Evolutionary conservation across 495 filamentous ascomycete species (phyloP), one percentile per base, ranked within the genome.

Genomic region (Aspergillus mulundensis): DNA sequence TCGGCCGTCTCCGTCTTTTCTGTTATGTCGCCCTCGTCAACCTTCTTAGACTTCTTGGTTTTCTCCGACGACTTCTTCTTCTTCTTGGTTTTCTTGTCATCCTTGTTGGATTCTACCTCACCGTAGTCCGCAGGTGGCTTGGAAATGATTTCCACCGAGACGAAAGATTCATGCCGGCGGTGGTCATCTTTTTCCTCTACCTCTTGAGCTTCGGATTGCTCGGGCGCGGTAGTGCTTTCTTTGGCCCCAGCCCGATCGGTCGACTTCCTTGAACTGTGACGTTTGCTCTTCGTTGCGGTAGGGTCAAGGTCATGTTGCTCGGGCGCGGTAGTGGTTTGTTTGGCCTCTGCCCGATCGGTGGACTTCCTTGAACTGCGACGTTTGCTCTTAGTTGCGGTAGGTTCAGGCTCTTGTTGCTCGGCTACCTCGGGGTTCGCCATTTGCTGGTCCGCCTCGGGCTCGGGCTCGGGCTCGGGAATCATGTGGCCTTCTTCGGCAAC

Each of bases 21-120:
- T 2, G 66, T 58, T 63, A 82, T 81, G 60, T 81, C 83, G 44
- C 71, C 54, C 47, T 69, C 74, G n/a, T 50, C 42, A 18, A 57
- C 50, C 38, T 66, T 61, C 54, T 60, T 62, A 10, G 56, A 39
- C 43, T 70, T 74, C 30, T 67, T 70, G 2, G 66, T 57, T 61
- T 83, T 82, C 61, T 81, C 83, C 43, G 71, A 71, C 10, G 73
- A 68, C 21, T 70, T 73, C 63, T 65, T 68, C 21, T 70, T 73
- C 63, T 65, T 68, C 69, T 81, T 73, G 5, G 56, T 50, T 45
- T 69, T 75, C 24, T 64, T 63, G 16, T 51, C 46, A 38, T 58
- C 52, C 42, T 74, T 69, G 48, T 47, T 56, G 0, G 60, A 49
- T 53, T 74, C 70, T 23, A 58, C 57, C 57, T 73, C 70, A 6